Evolutionary conservation across 345 rosid species (phyloP).

Genomic region (Zanthoxylum bungeanum): DNA sequence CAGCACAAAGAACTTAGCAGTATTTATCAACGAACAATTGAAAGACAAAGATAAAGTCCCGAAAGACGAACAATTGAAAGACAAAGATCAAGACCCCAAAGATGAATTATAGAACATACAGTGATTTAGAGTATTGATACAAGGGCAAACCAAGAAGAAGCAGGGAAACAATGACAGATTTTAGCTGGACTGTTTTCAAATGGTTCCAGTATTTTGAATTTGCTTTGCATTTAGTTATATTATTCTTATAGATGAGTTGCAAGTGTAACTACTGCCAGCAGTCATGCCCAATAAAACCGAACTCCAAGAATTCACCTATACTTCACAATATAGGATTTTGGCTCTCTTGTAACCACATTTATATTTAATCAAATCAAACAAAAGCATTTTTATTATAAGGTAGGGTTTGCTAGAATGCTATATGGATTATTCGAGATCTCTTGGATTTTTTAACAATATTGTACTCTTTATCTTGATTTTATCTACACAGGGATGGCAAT

Average conservation of each 20-base stretch:
- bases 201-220: not conserved
- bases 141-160: not conserved
- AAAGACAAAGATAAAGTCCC: slow-evolving; percentile 33
- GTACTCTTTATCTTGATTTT: too few species aligned
- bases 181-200: not conserved
- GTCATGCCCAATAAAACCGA: not conserved
- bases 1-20: slow-evolving; percentile 52
- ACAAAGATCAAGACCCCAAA: slow-evolving; percentile 35
- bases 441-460: too few species aligned
- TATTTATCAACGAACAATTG: slow-evolving; percentile 43
- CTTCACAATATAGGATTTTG: slow-evolving; percentile 1
- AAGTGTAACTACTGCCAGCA: not conserved
- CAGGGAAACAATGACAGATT: slow-evolving; percentile 3
- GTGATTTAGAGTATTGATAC: not conserved
- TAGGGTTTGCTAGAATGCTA: too few species aligned
- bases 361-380: too few species aligned
- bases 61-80: slow-evolving; percentile 37
- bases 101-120: slow-evolving; percentile 54
- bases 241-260: not conserved
- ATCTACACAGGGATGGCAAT: too few species aligned
- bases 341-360: not conserved
- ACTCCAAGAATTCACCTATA: not conserved
- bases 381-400: too few species aligned
- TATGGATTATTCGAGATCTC: too few species aligned
- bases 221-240: not conserved